These are phyloP conservation scores for Fraxinus quadrangulata DNA, from an alignment of 257 asterid species.

Conservation along the genomic window DNA sequence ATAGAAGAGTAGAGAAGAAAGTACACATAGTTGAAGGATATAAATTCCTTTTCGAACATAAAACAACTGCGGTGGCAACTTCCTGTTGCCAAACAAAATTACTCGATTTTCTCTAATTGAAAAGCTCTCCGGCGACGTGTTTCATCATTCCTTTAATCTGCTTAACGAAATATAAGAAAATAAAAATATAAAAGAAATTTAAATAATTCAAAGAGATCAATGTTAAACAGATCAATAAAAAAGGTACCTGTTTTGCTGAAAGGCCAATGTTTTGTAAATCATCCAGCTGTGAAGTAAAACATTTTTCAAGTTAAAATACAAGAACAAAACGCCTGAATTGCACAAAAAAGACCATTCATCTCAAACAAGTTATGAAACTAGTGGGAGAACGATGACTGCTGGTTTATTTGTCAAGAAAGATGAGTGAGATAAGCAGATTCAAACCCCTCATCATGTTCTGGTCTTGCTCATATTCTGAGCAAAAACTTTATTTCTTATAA, in stretches of 20 bases:
- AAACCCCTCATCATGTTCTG: too few species aligned
- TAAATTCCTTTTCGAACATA: not conserved
- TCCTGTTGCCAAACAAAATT: constrained; percentile 21
- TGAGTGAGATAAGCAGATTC: too few species aligned
- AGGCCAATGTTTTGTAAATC: constrained; percentile 79
- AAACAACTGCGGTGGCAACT: constrained; percentile 23
- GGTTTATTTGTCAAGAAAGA: too few species aligned
- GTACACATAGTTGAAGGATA: not conserved
- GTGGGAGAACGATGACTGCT: too few species aligned
- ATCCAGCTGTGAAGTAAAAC: constrained; percentile 57
- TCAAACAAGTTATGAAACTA: too few species aligned
- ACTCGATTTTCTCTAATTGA: constrained; percentile 30
- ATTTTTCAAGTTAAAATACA: constrained; percentile 32
- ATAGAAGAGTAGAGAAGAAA: not conserved
- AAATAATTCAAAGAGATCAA: too few species aligned
- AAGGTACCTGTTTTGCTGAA: constrained; percentile 58
- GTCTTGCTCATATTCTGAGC: too few species aligned
- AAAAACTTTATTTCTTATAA: not conserved
- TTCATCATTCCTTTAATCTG: constrained; percentile 70
- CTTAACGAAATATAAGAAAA: too few species aligned
- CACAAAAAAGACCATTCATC: constrained; percentile 1
- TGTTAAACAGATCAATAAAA: too few species aligned
- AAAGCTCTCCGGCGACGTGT: constrained; percentile 59
- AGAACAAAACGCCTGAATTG: not conserved
- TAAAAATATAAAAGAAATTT: too few species aligned